Conservation (phyloP, 2,329 filamentous ascomycete genomes). For the Penicillium decumbens region DNA sequence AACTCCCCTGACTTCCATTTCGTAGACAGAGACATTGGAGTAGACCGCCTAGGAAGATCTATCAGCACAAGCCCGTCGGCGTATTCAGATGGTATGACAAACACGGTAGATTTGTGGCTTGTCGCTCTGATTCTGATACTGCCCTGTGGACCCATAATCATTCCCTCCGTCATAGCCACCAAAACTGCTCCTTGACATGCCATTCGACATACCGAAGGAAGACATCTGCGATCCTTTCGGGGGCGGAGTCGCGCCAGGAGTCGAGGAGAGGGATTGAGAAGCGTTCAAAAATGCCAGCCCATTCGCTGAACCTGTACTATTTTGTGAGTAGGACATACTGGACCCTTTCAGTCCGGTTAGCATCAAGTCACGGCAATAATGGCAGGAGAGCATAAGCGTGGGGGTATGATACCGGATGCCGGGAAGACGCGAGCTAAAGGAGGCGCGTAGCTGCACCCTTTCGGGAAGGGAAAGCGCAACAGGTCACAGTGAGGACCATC, state of each 20-base stretch:
- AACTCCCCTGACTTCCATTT: slow-evolving; percentile 92
- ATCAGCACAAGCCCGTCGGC: slow-evolving; percentile 11
- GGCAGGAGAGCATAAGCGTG: slow-evolving; percentile 13
- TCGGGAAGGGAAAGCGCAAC: slow-evolving; percentile 20
- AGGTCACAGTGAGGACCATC: slow-evolving; percentile 16
- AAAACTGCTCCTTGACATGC: slow-evolving; percentile 35
- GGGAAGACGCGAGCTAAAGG: slow-evolving; percentile 28
- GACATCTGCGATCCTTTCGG: slow-evolving; percentile 42
- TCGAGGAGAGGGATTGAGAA: slow-evolving; percentile 44
- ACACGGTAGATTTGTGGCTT: slow-evolving; percentile 49
- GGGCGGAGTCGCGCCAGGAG: slow-evolving; percentile 44
- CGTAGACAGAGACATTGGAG: slow-evolving; percentile 92
- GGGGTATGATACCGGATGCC: slow-evolving; percentile 21
- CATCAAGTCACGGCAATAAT: slow-evolving; percentile 8
- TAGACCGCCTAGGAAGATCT: slow-evolving; percentile 65
- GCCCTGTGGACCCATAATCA: slow-evolving; percentile 36
- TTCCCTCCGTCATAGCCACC: slow-evolving; percentile 41
- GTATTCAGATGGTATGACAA: slow-evolving; percentile 14
- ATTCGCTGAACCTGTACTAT: slow-evolving; percentile 37
- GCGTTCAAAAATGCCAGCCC: slow-evolving; percentile 40
- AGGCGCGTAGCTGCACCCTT: slow-evolving; percentile 32
- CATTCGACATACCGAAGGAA: slow-evolving; percentile 40
- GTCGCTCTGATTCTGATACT: slow-evolving; percentile 36
- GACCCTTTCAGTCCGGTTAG: slow-evolving; percentile 5
- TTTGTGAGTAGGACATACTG: slow-evolving; percentile 39